Evolutionary conservation across 169 alveolate genomes (phyloP), one percentile per base, ranked within the genome.

Genomic region (Eimeria praecox): DNA sequence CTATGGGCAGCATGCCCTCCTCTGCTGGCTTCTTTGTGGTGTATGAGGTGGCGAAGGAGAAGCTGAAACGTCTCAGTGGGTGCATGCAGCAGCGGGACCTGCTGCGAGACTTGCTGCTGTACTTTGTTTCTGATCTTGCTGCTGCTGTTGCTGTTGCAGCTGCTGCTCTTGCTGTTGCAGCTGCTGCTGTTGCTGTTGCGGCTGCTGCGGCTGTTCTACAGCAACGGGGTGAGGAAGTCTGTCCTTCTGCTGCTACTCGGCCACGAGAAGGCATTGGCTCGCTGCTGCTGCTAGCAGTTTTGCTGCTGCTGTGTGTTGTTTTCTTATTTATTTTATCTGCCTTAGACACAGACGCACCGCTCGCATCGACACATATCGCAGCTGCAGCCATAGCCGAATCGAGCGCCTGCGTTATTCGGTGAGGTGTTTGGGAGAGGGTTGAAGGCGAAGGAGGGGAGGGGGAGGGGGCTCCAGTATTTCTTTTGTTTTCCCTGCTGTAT

Each of bases 351-450:
- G 69, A 64, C 85, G 54, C 49, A 52, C 71, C 94, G 42, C 86
- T 20, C n/a, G 54, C 94, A 35, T 62, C 73, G 24, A 89, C 73
- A 10, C 94, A 89, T 35, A 73, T 89, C 71, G 73, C 56, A 12
- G 85, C 86, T 3, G 94, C 94, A n/a, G 62, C 94, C 40, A n/a
- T 89, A 27, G 94, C 94, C 33, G 94, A 89, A 62, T 27, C 87
- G 52, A 71, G 94, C 64, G 94, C 94, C 49, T 89, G 94, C 73
- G 94, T 73, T 64, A 89, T 89, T 73, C 94, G 94, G 94, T 89
- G 71, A 64, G 86, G 49, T 1, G 38, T 10, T 22, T 5, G 42
- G 59, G 44, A 30, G 30, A 14, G 33, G 0, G 24, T 20, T 27
- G 42, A 38, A 52, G 8, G 69, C 24, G 35, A 52, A 27, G 66